Evolutionary conservation across 345 rosid genomes (phyloP), one percentile per base, ranked within the genome.

Genomic region (Hibiscus tridactylites): DNA sequence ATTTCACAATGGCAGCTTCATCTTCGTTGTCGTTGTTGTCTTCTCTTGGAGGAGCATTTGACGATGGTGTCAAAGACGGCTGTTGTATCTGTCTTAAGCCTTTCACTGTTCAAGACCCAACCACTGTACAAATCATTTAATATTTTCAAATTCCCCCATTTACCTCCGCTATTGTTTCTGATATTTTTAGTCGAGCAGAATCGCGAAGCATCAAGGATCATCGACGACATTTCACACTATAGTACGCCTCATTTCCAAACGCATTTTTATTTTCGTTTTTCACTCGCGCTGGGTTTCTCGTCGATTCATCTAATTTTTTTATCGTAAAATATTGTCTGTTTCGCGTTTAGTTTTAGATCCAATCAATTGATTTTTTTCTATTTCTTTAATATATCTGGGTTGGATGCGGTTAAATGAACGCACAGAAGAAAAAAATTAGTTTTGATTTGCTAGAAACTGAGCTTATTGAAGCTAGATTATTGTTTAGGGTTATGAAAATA

Each of bases 201-300:
- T 76, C 71, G 64, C 68, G 44, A 31, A 72, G 24, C 70, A 50
- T 71, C 74, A 69, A 56, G 67, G 61, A 54, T 2, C 65, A 26
- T 61, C 77, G 24, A 56, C 78, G 37, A 52, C 73, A 39, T 37
- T 72, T 77, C 71, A 60, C 28, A 77, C 17, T 37, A 83, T 80
- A 83, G 86, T 80, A 76, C 49, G 76, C 61, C 9, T 2, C 58
- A 16, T 28, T 44, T 54, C 53, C n/a, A 12, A 17, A 16, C 17
- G 6, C 37, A 5, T 56, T 3, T 57, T 15, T n/a, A n/a, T 11
- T 44, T 4, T 26, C 37, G 5, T 31, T 15, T 29, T 15, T 56
- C 57, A 28, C 42, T 37, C 9, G 9, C 42, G 9, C 1, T 37
- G 8, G 42, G 42, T 37, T 37, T 37, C 42, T 37, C 37, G 5